Percentiles rank a stretch among this genome's conserved stretches.
Conservation (phyloP, 2,329 filamentous ascomycete species). For the Gnomoniopsis smithogilvyi region DNA sequence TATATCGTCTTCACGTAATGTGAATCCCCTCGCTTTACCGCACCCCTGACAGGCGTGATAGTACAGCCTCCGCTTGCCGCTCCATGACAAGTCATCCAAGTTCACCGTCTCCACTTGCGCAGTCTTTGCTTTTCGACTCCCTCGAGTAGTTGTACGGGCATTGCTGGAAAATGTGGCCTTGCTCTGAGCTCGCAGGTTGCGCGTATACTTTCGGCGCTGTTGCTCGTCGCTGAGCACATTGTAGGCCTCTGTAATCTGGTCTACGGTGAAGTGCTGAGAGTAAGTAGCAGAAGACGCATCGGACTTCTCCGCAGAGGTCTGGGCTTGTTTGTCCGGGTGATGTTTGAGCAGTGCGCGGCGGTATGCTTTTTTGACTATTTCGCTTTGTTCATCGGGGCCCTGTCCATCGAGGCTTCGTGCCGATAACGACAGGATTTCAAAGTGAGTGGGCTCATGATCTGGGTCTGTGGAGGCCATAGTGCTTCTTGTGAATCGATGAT, state of each 20-base stretch:
- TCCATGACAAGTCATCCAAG: slow-evolving; percentile 41
- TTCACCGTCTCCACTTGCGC: slow-evolving; percentile 42
- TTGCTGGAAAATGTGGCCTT: slow-evolving; percentile 18
- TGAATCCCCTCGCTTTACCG: slow-evolving; percentile 25
- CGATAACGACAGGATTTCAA: slow-evolving; percentile 43
- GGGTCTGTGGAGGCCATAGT: not conserved
- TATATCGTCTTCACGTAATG: slow-evolving; percentile 19
- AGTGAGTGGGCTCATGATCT: slow-evolving; percentile 34
- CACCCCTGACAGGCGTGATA: slow-evolving; percentile 39
- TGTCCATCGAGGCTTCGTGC: slow-evolving; percentile 31
- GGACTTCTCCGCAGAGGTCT: slow-evolving; percentile 7
- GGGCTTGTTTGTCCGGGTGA: slow-evolving; percentile 39
- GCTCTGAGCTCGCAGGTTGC: not conserved
- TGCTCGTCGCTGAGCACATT: slow-evolving; percentile 1
- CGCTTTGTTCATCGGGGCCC: slow-evolving; percentile 30
- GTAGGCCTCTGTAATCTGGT: slow-evolving; percentile 11
- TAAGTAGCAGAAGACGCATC: not conserved
- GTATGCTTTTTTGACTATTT: slow-evolving; percentile 40
- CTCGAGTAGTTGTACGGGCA: not conserved
- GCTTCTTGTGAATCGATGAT: not conserved
- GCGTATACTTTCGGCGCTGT: slow-evolving; percentile 3
- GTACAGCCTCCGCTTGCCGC: slow-evolving; percentile 34
- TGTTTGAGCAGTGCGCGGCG: slow-evolving; percentile 42
- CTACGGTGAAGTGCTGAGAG: slow-evolving; percentile 10
- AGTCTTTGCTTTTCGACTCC: slow-evolving; percentile 1